phyloP scores from a whole-genome alignment of 2,329 filamentous ascomycete genomes.

The Cordyceps tenuipes region DNA sequence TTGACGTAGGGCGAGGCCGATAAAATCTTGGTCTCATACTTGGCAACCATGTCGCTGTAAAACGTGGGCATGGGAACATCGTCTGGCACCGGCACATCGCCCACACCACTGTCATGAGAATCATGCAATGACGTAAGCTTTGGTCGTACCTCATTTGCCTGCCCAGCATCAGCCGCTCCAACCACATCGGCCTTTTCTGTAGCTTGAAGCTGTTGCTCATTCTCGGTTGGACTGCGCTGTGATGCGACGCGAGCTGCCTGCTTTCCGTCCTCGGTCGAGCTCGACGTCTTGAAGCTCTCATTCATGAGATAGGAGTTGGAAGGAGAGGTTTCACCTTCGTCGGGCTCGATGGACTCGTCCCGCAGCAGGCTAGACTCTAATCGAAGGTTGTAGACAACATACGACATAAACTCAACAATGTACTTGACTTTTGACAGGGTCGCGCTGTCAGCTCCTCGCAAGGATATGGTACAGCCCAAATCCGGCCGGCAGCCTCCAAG shows the following conservation, averaged over 20 bases:
- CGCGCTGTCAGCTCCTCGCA: conserved; percentile 69
- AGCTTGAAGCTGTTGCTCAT: conserved; percentile 28
- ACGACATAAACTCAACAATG: conserved; percentile 98
- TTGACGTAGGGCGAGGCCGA: conserved; percentile 95
- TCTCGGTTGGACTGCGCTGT: conserved; percentile 29
- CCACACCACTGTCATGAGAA: conserved; percentile 33
- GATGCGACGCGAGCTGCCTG: conserved; percentile 20
- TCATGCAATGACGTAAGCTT: conserved; percentile 33
- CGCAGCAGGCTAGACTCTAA: conserved; percentile 90
- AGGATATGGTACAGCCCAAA: conserved; percentile 86
- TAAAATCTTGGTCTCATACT: conserved; percentile 85
- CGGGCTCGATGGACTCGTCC: conserved; percentile 81
- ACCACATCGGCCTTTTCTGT: conserved; percentile 21
- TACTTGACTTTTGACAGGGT: conserved; percentile 74
- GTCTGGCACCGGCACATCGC: conserved; percentile 57
- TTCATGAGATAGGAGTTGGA: conserved; percentile 33
- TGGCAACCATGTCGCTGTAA: conserved; percentile 90
- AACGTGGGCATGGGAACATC: conserved; percentile 81
- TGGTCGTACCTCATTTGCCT: conserved; percentile 18
- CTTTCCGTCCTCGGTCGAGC: conserved; percentile 22
- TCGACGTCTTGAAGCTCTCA: conserved; percentile 30
- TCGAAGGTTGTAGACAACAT: conserved; percentile 96
- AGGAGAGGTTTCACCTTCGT: conserved; percentile 40
- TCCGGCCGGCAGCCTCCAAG: conserved; percentile 83
- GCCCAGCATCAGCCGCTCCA: conserved; percentile 21